Evolutionary conservation across 2,329 filamentous ascomycete species (phyloP), one percentile per base, ranked within the genome.

Genomic region (Scytalidium sp.): DNA sequence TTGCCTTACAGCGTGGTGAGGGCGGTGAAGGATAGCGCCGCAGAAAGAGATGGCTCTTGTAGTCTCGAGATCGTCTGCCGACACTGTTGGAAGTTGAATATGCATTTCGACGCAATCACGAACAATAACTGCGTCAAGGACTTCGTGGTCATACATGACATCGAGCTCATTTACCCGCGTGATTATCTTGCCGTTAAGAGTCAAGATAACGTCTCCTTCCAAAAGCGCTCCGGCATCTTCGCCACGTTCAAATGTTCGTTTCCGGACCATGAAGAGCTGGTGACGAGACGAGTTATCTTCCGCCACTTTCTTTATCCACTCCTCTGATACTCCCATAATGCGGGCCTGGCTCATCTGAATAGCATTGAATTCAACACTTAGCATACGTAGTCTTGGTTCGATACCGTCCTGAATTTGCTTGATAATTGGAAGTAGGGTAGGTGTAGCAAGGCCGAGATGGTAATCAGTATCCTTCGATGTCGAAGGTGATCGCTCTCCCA

Each of bases 261-360:
- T 99, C 61, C 90, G 87, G 23, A 99, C 90, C 88, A 99, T 97
- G 75, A 99, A 99, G 32, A 99, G 81, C 71, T 99, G 94, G 65
- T 99, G 94, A 50, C 91, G 88, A 45, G 94, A 86, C 36, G 90
- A 88, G 68, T 99, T 97, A 54, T 90, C 90, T 57, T 85, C 77
- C 47, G 94, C 86, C 2, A 97, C 93, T 68, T 90, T 88, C 60
- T 89, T 80, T 61, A 99, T 96, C 94, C 93, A 97, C 54, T 95
- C 87, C 61, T 97, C 92, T 0, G 89, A 90, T 1, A 97, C 90
- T 9, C 94, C 94, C 92, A 99, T 97, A 58, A 97, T 90, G 32
- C 92, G 87, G 15, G 90, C 93, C 71, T 99, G 94, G 36, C 88
- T 88, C 93, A 99, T 97, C 63, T 96, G 91, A 23, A 99, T 90